Evolutionary conservation across 2,329 filamentous ascomycete species (phyloP).

Genomic region (Xylariaceae sp.): DNA sequence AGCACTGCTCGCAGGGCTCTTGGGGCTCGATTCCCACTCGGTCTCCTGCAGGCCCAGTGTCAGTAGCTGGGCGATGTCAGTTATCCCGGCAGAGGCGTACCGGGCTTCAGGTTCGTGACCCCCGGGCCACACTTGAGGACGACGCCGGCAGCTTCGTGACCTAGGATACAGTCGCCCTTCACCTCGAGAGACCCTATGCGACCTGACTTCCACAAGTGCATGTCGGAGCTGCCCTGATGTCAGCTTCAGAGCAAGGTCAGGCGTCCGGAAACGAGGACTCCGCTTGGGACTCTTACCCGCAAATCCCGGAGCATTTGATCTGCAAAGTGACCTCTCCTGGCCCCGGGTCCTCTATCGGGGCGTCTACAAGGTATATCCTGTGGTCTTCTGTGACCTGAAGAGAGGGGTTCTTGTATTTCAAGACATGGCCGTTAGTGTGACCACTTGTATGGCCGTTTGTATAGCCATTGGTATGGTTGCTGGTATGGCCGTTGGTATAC

Average conservation of each 20-base stretch:
- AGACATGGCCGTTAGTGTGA: conserved; percentile 16
- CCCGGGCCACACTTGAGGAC: conserved; percentile 52
- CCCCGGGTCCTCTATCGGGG: conserved; percentile 49
- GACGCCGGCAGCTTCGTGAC: conserved; percentile 59
- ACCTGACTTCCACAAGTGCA: conserved; percentile 64
- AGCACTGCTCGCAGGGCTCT: conserved; percentile 57
- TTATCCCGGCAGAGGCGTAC: conserved; percentile 23
- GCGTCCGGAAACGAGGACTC: background rate
- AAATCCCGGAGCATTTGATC: conserved; percentile 59
- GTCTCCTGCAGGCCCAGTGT: conserved; percentile 49
- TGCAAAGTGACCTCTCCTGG: conserved; percentile 54
- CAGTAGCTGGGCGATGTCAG: too few relatives aligned
- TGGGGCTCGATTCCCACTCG: conserved; percentile 63
- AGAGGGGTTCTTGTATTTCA: conserved; percentile 42
- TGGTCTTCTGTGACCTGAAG: conserved; percentile 57
- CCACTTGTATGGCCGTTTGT: conserved; percentile 12
- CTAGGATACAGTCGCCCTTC: conserved; percentile 58
- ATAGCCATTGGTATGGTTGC: conserved; percentile 1
- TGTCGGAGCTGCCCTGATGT: conserved; percentile 49
- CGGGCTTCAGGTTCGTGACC: conserved; percentile 45
- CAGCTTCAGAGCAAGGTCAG: conserved; percentile 5
- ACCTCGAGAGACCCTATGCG: conserved; percentile 58
- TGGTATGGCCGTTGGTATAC: conserved; percentile 3
- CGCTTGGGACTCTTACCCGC: conserved; percentile 41
- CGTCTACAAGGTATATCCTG: conserved; percentile 49